A percentile compares a stretch with the other conserved stretches of the same genome.
These are phyloP conservation scores for Nemania abortiva DNA, from an alignment of 2,329 filamentous ascomycete genomes.

Conservation along the genomic window DNA sequence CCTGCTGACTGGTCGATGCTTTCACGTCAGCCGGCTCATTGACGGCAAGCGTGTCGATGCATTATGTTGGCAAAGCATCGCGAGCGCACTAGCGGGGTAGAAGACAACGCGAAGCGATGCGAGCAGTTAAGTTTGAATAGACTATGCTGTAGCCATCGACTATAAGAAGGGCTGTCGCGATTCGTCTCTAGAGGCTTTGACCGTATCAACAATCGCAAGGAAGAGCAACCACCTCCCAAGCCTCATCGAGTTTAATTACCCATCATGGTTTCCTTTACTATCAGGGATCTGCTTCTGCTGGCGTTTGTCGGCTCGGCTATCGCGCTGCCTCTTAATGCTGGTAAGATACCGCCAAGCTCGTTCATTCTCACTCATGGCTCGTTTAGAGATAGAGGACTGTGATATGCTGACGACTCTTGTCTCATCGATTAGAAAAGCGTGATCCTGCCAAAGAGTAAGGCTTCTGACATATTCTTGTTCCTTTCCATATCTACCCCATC, in stretches of 20 bases:
- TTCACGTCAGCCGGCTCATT: not conserved
- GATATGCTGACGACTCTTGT: not conserved
- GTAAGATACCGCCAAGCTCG: constrained; percentile 4
- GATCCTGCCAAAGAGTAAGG: not conserved
- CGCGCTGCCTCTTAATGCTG: constrained; percentile 15
- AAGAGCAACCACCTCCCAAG: not conserved
- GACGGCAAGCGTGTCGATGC: not conserved
- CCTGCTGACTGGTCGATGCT: not conserved
- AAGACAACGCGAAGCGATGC: not conserved
- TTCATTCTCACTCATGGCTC: not conserved
- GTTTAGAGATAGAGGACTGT: not conserved
- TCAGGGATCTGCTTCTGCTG: constrained; percentile 19
- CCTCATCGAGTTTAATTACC: not conserved
- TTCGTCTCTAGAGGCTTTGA: not conserved
- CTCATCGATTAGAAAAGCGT: constrained; percentile 4
- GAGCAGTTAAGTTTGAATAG: not conserved
- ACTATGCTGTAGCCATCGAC: not conserved
- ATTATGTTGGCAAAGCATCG: not conserved
- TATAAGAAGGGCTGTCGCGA: constrained; percentile 11
- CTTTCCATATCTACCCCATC: not conserved
- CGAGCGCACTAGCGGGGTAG: not conserved
- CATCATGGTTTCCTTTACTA: constrained; percentile 6
- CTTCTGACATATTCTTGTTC: not conserved
- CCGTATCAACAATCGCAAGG: not conserved
- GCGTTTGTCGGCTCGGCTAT: constrained; percentile 11